Evolutionary conservation across 2,329 filamentous ascomycete genomes (phyloP).

Genomic region (Aphanoascus verrucosus): DNA sequence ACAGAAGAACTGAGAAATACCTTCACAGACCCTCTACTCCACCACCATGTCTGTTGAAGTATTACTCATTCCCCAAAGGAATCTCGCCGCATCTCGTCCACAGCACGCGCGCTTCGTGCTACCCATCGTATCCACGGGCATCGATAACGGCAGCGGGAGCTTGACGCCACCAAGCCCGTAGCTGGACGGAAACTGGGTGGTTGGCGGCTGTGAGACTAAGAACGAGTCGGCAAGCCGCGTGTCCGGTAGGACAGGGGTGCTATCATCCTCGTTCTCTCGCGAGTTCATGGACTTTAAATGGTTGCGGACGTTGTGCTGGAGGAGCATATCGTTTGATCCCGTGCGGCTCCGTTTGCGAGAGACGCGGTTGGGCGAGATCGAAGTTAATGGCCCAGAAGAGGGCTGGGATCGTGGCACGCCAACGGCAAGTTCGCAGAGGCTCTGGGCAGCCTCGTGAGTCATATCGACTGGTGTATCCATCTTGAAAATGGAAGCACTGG

Average conservation of each 20-base stretch:
- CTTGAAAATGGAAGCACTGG: constrained; percentile 30
- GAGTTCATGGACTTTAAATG: constrained; percentile 24
- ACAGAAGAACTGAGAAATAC: background rate
- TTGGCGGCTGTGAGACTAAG: constrained; percentile 20
- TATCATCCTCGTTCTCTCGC: constrained; percentile 18
- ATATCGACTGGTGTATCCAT: constrained; percentile 25
- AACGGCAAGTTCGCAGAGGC: constrained; percentile 33
- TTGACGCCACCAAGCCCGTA: constrained; percentile 18
- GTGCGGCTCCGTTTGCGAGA: constrained; percentile 34
- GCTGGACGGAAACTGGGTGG: constrained; percentile 14
- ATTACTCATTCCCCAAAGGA: constrained; percentile 10
- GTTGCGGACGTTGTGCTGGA: constrained; percentile 33
- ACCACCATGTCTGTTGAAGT: background rate
- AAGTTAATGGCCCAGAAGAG: background rate
- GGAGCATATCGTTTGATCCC: constrained; percentile 29
- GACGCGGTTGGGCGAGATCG: background rate
- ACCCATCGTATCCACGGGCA: constrained; percentile 19
- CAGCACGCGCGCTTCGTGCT: constrained; percentile 35
- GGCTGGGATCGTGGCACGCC: constrained; percentile 21
- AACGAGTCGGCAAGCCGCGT: constrained; percentile 26
- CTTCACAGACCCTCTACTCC: background rate
- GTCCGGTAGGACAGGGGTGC: constrained; percentile 23
- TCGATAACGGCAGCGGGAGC: constrained; percentile 21
- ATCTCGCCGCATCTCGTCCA: constrained; percentile 16
- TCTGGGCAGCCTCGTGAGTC: constrained; percentile 32